Base-by-base conservation (phyloP, 345 rosid genomes). In the Pelargonium nanum region DNA sequence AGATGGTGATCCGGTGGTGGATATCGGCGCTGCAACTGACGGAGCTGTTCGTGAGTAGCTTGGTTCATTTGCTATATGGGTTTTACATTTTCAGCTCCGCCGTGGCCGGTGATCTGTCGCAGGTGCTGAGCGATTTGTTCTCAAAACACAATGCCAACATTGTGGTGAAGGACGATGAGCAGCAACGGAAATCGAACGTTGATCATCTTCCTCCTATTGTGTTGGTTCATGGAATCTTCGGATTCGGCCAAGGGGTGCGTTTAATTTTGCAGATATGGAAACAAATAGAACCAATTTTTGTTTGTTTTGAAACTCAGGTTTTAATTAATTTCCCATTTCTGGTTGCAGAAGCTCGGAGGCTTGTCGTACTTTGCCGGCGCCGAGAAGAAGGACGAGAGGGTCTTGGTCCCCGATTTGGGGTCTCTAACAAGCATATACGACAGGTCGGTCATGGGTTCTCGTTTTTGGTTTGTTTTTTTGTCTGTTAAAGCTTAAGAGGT, bases 321-420 rank as follows among this genome's bases (percentile, higher is more conserved):
- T 12, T 0, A 40, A 60, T 22, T 56, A 5, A 12, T 53, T 66
- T 65, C 58, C 61, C 4, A 25, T 21, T 45, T 24, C 62, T 69
- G 65, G 26, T 1, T 34, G 15, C 78, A 94, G 99, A 83, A 77
- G 67, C 68, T 94, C 68, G 97, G 97, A 48, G 95, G 91, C 6
- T 77, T 86, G 24, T 90, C 99, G n/a, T 94, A 90, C 68, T 94
- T 94, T 75, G 96, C 87, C 6, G 99, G 97, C 24, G 99, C 97
- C 7, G 99, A 94, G 80, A 88, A 90, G 82, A 90, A 88, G 65
- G 95, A 90, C 22, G 96, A 90, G 74, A 88, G 89, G 78, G 95
- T 90, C 72, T 75, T 90, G 48, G 95, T 94, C 53, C 99, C 99
- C 58, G 97, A 94, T 83, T 79, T 94, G 82, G 99, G 99, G 23